Evolutionary conservation across 306 rosid species (phyloP).

Genomic region (Cajanus cajan): DNA sequence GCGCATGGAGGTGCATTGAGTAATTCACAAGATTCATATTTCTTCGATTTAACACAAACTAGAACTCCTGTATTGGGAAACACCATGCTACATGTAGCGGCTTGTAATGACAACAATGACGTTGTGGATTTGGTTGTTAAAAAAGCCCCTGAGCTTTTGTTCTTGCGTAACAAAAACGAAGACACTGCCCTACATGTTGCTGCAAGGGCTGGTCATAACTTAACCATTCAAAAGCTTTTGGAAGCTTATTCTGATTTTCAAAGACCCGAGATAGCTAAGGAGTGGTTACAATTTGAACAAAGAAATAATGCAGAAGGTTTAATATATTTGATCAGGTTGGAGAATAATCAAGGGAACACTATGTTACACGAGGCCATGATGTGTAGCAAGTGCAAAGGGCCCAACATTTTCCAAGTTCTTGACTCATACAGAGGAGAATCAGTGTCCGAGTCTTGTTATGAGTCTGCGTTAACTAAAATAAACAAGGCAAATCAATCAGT

Average conservation of each 20-base stretch:
- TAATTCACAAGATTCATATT: too few relatives aligned
- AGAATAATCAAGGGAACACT: background rate
- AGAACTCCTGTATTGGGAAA: background rate
- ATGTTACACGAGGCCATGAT: constrained; percentile 23
- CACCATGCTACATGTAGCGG: background rate
- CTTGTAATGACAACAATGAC: background rate
- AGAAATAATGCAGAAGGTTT: too few relatives aligned
- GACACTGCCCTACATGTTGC: constrained; percentile 27
- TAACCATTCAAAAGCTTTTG: background rate
- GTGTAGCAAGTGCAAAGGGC: background rate
- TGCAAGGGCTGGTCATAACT: constrained; percentile 6
- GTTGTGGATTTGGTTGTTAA: background rate
- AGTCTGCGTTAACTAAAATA: background rate
- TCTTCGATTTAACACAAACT: background rate
- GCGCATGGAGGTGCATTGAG: background rate
- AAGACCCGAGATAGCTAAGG: too few relatives aligned
- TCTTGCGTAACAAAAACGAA: background rate
- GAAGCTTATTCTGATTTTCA: too few relatives aligned
- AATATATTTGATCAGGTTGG: too few relatives aligned
- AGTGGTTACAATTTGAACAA: too few relatives aligned
- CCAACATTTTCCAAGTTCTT: background rate
- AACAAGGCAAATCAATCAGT: background rate
- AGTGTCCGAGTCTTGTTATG: background rate
- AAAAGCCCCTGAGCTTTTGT: background rate
- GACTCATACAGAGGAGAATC: background rate